Conservation (phyloP, 306 rosid genomes). For the Chamaecrista fasciculata region DNA sequence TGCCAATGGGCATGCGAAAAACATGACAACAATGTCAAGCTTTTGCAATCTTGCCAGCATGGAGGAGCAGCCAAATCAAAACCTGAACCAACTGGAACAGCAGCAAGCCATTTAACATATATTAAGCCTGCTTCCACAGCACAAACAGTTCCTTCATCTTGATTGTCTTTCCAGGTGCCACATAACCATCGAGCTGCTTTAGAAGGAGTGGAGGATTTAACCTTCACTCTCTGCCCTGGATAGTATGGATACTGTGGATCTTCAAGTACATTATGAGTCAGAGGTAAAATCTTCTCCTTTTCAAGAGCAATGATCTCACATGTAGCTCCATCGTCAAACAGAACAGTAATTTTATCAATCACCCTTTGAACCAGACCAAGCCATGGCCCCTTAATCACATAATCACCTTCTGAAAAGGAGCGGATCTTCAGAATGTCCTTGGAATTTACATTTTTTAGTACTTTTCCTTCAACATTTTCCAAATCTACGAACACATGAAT, state of each 20-base stretch:
- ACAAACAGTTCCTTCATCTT: conserved; percentile 72
- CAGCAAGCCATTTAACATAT: conserved; percentile 72
- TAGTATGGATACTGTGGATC: conserved; percentile 85
- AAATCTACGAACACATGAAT: conserved; percentile 71
- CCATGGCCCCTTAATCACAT: conserved; percentile 81
- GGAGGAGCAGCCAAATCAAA: conserved; percentile 51
- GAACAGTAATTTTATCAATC: conserved; percentile 59
- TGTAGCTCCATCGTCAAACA: conserved; percentile 79
- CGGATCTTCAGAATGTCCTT: conserved; percentile 64
- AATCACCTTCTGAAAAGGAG: conserved; percentile 79
- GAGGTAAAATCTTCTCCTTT: conserved; percentile 61
- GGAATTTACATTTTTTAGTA: conserved; percentile 61
- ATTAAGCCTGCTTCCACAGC: conserved; percentile 80
- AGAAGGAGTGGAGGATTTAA: conserved; percentile 57
- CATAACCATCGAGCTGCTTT: conserved; percentile 78
- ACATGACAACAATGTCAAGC: conserved; percentile 71
- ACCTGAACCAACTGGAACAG: conserved; percentile 48
- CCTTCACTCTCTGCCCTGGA: conserved; percentile 92
- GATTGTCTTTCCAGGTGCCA: conserved; percentile 68
- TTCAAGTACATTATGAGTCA: conserved; percentile 64
- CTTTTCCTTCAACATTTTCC: conserved; percentile 62
- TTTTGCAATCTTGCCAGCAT: conserved; percentile 63
- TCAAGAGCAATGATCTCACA: conserved; percentile 56
- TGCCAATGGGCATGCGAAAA: conserved; percentile 85
- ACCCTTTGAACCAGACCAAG: conserved; percentile 79